These are phyloP conservation scores for Saraca asoca DNA, from an alignment of 331 rosid genomes.

Conservation along the genomic window DNA sequence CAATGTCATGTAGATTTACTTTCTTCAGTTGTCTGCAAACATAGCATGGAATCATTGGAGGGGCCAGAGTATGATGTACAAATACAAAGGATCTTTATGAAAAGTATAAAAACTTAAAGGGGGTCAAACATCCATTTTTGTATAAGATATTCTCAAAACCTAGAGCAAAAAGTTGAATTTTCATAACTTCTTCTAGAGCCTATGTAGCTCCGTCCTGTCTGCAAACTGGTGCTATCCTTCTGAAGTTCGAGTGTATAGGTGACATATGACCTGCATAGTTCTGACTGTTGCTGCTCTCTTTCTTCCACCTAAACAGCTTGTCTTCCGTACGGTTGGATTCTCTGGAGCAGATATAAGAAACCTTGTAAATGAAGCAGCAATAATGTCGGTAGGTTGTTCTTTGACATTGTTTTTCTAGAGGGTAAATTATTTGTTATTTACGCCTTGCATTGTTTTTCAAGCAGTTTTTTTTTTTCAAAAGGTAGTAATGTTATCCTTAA, in stretches of 20 bases:
- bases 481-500: too few species aligned
- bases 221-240: not conserved
- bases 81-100: too few species aligned
- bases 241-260: not conserved
- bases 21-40: constrained; percentile 4
- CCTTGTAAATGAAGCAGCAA: constrained; percentile 96
- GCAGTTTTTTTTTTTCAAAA: not conserved
- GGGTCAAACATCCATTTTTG: too few species aligned
- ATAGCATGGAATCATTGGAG: too few species aligned
- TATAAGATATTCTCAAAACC: too few species aligned
- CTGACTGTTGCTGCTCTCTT: constrained; percentile 34
- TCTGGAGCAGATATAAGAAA: constrained; percentile 96
- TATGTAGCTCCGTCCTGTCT: not conserved
- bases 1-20: not conserved
- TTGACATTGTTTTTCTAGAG: constrained; percentile 11
- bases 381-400: constrained; percentile 80
- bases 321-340: constrained; percentile 93
- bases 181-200: too few species aligned
- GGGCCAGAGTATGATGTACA: too few species aligned
- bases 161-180: too few species aligned
- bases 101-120: too few species aligned
- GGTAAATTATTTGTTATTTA: not conserved
- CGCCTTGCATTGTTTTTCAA: constrained; percentile 1
- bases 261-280: constrained; percentile 31
- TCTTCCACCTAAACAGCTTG: constrained; percentile 66